Conservation (phyloP, 441 rosid species). For the Pelargonium australe region DNA sequence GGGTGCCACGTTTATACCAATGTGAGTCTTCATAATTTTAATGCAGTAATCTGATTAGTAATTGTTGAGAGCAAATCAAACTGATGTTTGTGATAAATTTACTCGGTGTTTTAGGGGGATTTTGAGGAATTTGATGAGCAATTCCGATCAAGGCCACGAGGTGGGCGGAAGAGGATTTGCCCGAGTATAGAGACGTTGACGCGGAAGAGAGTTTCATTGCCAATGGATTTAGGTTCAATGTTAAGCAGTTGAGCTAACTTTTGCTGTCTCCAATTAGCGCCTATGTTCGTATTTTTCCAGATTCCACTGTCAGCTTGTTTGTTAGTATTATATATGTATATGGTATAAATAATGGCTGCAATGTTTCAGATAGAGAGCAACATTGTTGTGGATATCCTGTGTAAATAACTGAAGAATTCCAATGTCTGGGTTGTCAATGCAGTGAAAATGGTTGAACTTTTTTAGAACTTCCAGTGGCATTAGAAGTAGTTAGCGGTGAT, state of each 20-base stretch:
- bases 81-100: not conserved
- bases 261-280: too few species aligned
- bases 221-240: slow-evolving; percentile 7
- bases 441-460: too few species aligned
- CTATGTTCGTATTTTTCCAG: too few species aligned
- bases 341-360: too few species aligned
- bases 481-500: too few species aligned
- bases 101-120: slow-evolving; percentile 53
- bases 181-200: slow-evolving; percentile 50
- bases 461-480: too few species aligned
- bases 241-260: not conserved
- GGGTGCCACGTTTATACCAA: slow-evolving; percentile 47
- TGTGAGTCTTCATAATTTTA: slow-evolving; percentile 35
- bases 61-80: slow-evolving; percentile 8
- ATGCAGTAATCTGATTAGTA: not conserved
- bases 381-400: too few species aligned
- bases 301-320: too few species aligned
- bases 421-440: too few species aligned
- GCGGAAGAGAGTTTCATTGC: slow-evolving; percentile 56
- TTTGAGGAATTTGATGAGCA: slow-evolving; percentile 57
- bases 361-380: too few species aligned
- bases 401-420: too few species aligned
- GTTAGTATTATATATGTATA: too few species aligned
- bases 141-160: slow-evolving; percentile 66
- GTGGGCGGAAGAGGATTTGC: slow-evolving; percentile 67